Evolutionary conservation across 441 rosid genomes (phyloP), one percentile per base, ranked within the genome.

Genomic region (Jatropha multifida): DNA sequence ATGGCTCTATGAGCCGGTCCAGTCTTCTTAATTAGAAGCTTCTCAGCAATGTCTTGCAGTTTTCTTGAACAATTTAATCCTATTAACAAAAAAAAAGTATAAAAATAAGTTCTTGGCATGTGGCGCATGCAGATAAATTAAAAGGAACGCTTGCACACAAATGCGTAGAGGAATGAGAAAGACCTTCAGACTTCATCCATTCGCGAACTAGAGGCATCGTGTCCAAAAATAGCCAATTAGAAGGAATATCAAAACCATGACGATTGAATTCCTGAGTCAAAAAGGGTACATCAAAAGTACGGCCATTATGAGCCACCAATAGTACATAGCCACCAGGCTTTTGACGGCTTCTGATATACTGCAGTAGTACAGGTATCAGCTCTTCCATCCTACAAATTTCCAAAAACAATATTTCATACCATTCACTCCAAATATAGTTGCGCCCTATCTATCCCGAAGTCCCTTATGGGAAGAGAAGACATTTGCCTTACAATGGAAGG

Each of bases 1-100:
- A 93, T 88, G 60, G 99, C 97, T 83, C 98, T 85, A 65, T 95
- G 99, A 69, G 98, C 94, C 14, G 88, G 54, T 81, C 97, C 98
- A 0, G 69, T 74, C 55, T 78, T 79, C 18, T 81, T 67, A n/a
- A 93, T 80, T 2, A 40, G 18, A 27, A 86, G 90, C 77, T 78
- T 70, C 56, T 90, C 81, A 0, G 88, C 81, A 4, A 95, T 89
- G 2, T 81, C 88, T 81, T 83, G 66, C 81, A 95, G 80, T 7
- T 90, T 78, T 78, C 79, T 82, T n/a, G 85, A 75, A 42, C 88
- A 62, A 49, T 78, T 81, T 18, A 80, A 49, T 44, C 89, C 98
- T 93, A 83, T 77, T 7, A 56, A 76, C 74, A 69, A 74, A 62
- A 52, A 5, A 5, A 42, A 23, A 23, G 23, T 23, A 5, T 8